These are phyloP conservation scores for Rhododendron molle DNA, from an alignment of 148 eudicot species.

Conservation along the genomic window DNA sequence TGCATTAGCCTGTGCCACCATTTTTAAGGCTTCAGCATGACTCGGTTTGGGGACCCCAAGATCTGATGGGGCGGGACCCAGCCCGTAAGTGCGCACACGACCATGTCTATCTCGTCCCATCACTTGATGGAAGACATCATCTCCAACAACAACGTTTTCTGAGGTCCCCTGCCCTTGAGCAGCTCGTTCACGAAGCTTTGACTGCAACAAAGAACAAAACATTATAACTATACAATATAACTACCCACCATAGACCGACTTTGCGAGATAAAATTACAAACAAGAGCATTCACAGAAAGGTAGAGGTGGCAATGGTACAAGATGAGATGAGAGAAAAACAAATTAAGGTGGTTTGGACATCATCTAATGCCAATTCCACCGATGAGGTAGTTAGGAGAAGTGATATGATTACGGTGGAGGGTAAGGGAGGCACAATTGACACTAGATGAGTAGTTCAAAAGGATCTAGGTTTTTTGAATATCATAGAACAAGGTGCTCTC, in stretches of 20 bases:
- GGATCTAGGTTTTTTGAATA: neutral
- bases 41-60: slow-evolving; percentile 11
- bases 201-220: slow-evolving; percentile 19
- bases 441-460: neutral
- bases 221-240: neutral
- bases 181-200: slow-evolving; percentile 24
- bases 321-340: neutral
- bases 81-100: slow-evolving; percentile 15
- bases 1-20: slow-evolving; percentile 28
- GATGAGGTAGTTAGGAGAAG: neutral
- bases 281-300: neutral
- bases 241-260: neutral
- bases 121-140: slow-evolving; percentile 23
- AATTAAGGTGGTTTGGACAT: neutral
- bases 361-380: neutral
- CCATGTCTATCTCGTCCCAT: slow-evolving; percentile 29
- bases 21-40: slow-evolving; percentile 24
- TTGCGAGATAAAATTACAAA: neutral
- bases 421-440: neutral
- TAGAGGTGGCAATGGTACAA: neutral
- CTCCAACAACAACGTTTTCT: slow-evolving; percentile 3
- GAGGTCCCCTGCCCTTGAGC: slow-evolving; percentile 17
- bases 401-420: neutral
- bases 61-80: slow-evolving; percentile 18
- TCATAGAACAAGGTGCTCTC: neutral